Base-by-base conservation (phyloP, 257 asterid genomes). In the Solanum chaucha region DNA sequence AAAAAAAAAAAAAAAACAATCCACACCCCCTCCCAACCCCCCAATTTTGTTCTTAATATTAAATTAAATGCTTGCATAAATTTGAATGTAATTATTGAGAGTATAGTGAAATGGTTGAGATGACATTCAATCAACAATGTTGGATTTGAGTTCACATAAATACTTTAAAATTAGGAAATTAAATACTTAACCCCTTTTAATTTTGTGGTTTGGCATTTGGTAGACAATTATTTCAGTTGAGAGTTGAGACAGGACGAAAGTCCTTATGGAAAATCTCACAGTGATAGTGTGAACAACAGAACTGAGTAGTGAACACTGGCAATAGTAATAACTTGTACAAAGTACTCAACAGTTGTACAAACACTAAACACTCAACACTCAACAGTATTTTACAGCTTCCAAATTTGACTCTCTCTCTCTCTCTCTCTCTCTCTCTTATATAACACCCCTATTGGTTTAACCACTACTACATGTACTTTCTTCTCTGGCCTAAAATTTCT, bases 381-480 rank as follows among this genome's bases (percentile, higher is more conserved):
- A 61, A 26, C 59, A 67, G 38, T 17, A 4, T 17, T 3, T 24
- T 4, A 68, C 26, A 10, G 30, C 68, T 86, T 30, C 91, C 88
- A 70, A 28, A 86, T 89, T 92, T 93, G 95, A 91, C 94, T 90
- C 93, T n/a, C n/a, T n/a, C 86, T 5, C 10, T 51, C 15, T 44
- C 14, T 11, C 14, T 41, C 46, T 41, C 46, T 41, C 58, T 1
- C 71, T 64, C 74, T 67, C 32, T 12, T 40, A 74, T 74, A 26
- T 74, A 20, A 74, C 81, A 26, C 19, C 51, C 41, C 28, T 61
- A 61, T 20, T 59, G 61, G 88, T 28, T 28, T 17, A 36, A 28
- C 38, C 19, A 2, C 81, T 19, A 35, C 20, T 72, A 20, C 26
- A 28, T 81, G 24, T 86, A 38, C 51, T 6, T 71, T 8, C 80